A percentile compares a stretch with the other conserved stretches of the same genome.
Conservation (phyloP, 345 rosid species). For the Jatropha curcas region DNA sequence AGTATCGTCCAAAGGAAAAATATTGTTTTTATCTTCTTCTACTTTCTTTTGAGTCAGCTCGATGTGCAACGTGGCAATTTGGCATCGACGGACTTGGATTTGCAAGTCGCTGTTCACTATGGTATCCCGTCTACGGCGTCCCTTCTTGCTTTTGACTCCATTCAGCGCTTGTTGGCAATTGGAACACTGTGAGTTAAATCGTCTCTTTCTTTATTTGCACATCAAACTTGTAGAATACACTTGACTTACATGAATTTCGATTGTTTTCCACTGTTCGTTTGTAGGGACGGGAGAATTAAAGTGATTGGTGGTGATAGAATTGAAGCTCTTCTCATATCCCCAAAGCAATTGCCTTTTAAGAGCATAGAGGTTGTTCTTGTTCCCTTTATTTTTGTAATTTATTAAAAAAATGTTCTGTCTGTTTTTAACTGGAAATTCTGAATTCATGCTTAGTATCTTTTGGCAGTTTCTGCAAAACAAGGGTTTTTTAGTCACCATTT, state of each 20-base stretch:
- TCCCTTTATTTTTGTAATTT: background rate
- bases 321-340: conserved; percentile 76
- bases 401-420: background rate
- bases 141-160: conserved; percentile 70
- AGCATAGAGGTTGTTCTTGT: conserved; percentile 45
- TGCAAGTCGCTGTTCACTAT: conserved; percentile 56
- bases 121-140: conserved; percentile 86
- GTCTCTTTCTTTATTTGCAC: background rate
- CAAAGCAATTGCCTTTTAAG: conserved; percentile 67
- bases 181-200: conserved; percentile 68
- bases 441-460: conserved; percentile 12
- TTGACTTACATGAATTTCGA: background rate
- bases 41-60: conserved; percentile 1
- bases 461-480: conserved; percentile 75
- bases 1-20: background rate
- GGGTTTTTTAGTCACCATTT: conserved; percentile 67
- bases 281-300: conserved; percentile 89
- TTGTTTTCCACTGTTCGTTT: conserved; percentile 4
- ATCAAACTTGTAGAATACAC: background rate
- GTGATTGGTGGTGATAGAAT: conserved; percentile 76
- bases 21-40: background rate
- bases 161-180: conserved; percentile 75
- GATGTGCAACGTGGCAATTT: conserved; percentile 13
- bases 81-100: conserved; percentile 48
- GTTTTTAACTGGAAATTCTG: background rate